These are phyloP conservation scores for Aspergillus candidus DNA, from an alignment of 2,329 filamentous ascomycete species.

Conservation along the genomic window DNA sequence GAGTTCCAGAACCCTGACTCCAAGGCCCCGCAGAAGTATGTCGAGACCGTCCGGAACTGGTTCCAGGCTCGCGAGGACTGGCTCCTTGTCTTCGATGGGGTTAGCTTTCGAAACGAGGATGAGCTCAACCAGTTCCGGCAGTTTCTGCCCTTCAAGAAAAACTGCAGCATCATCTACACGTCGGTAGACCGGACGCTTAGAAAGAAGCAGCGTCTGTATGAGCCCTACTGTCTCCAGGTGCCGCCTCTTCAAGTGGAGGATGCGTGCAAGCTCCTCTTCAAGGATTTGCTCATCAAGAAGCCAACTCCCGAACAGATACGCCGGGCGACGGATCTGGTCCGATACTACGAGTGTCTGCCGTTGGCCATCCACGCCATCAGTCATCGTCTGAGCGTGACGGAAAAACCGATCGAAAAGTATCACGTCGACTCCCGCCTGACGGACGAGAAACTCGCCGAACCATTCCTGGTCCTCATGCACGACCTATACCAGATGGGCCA, in stretches of 20 bases:
- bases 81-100: constrained; percentile 62
- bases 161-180: constrained; percentile 63
- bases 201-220: constrained; percentile 53
- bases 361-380: constrained; percentile 63
- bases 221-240: constrained; percentile 55
- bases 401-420: constrained; percentile 57
- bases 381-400: constrained; percentile 54
- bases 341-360: constrained; percentile 58
- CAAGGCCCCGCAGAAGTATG: constrained; percentile 44
- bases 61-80: constrained; percentile 57
- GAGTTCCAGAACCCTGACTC: constrained; percentile 33
- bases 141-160: constrained; percentile 59
- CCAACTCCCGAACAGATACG: constrained; percentile 51
- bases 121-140: constrained; percentile 46
- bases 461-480: constrained; percentile 44
- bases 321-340: constrained; percentile 57
- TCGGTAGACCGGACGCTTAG: constrained; percentile 56
- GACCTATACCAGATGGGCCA: constrained; percentile 38
- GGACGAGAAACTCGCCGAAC: constrained; percentile 49
- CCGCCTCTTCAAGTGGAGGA: constrained; percentile 51
- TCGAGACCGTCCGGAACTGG: constrained; percentile 56
- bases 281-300: constrained; percentile 55
- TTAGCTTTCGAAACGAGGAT: constrained; percentile 54
- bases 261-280: constrained; percentile 55
- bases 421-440: constrained; percentile 50